Conservation (phyloP, 2,329 filamentous ascomycete species). For the Ophiocordyceps camponoti-leonardi region DNA sequence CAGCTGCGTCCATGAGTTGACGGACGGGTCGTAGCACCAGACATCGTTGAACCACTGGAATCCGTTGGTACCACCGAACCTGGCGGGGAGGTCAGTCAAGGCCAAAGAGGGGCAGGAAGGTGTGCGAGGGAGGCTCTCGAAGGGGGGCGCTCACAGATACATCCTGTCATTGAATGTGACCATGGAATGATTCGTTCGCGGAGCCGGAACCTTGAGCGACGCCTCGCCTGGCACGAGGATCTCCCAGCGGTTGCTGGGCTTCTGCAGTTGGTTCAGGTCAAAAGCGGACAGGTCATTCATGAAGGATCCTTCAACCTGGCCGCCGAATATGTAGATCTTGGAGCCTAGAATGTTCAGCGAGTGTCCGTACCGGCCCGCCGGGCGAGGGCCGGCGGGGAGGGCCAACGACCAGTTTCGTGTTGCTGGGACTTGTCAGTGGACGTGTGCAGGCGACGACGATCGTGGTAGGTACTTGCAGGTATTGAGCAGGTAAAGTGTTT, state of each 20-base stretch:
- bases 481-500: conserved; percentile 91
- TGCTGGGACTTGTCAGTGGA: conserved; percentile 34
- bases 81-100: conserved; percentile 15
- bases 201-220: conserved; percentile 50
- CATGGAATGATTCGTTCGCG: conserved; percentile 86
- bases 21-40: conserved; percentile 79
- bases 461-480: conserved; percentile 55
- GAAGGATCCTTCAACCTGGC: conserved; percentile 92
- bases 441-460: neutral
- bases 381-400: conserved; percentile 68
- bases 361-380: conserved; percentile 85
- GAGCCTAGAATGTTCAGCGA: conserved; percentile 92
- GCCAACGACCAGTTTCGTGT: conserved; percentile 97
- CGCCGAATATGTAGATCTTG: conserved; percentile 94
- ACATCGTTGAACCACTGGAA: conserved; percentile 98
- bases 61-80: conserved; percentile 95
- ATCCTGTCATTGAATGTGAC: conserved; percentile 86
- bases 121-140: neutral
- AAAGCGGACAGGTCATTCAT: conserved; percentile 96
- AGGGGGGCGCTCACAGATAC: conserved; percentile 58
- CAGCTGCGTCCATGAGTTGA: conserved; percentile 71
- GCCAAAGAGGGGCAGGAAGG: too few species aligned
- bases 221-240: conserved; percentile 55
- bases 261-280: conserved; percentile 86
- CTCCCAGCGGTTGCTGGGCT: conserved; percentile 85